Evolutionary conservation across 177 flowering plant species (phyloP).

Genomic region (Vitis hybrid): DNA sequence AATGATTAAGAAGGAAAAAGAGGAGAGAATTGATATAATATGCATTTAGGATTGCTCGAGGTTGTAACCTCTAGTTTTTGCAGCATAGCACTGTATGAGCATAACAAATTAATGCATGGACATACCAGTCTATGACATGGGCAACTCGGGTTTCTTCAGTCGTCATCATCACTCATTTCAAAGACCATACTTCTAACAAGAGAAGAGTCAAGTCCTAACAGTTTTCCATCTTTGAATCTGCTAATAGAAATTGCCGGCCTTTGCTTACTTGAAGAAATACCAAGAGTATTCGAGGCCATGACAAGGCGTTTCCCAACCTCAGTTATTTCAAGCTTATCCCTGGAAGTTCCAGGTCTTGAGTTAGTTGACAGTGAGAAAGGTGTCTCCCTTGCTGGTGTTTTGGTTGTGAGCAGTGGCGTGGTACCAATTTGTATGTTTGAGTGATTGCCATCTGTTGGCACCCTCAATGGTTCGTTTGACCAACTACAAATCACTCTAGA

Average conservation of each 20-base stretch:
- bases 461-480: constrained; percentile 3
- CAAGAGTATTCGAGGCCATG: constrained; percentile 38
- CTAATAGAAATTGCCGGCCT: constrained; percentile 12
- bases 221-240: constrained; percentile 17
- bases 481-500: constrained; percentile 2
- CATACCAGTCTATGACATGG: neutral
- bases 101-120: too few species aligned
- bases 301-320: constrained; percentile 50
- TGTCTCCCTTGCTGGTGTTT: constrained; percentile 14
- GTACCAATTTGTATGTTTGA: constrained; percentile 3
- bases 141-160: constrained; percentile 4
- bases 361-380: neutral
- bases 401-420: constrained; percentile 11
- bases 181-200: constrained; percentile 5
- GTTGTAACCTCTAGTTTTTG: too few species aligned
- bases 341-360: constrained; percentile 12
- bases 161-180: constrained; percentile 18
- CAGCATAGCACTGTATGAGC: too few species aligned
- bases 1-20: too few species aligned
- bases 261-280: constrained; percentile 25
- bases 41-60: too few species aligned
- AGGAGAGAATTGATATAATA: too few species aligned
- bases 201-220: neutral
- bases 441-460: constrained; percentile 4
- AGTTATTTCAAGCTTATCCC: constrained; percentile 14